These are phyloP conservation scores for Eutrema yunnanense DNA, from an alignment of 345 rosid species.

Conservation along the genomic window DNA sequence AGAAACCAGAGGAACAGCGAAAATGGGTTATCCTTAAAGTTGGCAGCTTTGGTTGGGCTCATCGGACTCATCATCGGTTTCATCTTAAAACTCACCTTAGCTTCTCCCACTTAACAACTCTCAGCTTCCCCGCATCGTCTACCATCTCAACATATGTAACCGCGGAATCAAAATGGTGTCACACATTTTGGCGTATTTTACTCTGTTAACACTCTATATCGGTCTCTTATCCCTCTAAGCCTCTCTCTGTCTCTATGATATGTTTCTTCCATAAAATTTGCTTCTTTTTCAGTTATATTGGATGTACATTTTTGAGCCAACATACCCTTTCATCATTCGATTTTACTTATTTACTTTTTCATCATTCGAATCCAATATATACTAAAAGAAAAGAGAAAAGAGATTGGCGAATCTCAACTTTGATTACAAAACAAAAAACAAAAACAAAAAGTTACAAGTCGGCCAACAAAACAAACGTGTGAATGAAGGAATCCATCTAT, in stretches of 20 bases:
- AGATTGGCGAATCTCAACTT: too few species aligned
- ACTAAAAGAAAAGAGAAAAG: too few species aligned
- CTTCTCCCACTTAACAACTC: conserved; percentile 30
- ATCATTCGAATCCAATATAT: neutral
- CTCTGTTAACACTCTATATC: neutral
- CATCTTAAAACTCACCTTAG: conserved; percentile 57
- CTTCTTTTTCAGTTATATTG: neutral
- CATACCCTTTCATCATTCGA: conserved; percentile 3
- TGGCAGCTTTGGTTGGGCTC: conserved; percentile 71
- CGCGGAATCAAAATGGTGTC: neutral
- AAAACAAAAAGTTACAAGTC: too few species aligned
- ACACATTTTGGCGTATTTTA: neutral
- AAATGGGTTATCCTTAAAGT: conserved; percentile 59
- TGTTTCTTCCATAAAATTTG: conserved; percentile 10
- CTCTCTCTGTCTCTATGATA: neutral
- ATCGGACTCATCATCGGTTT: conserved; percentile 75
- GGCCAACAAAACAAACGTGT: too few species aligned
- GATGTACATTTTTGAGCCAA: conserved; percentile 29
- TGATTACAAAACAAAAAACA: too few species aligned
- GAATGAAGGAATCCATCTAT: too few species aligned
- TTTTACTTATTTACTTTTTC: neutral
- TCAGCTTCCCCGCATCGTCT: neutral
- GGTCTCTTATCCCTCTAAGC: neutral
- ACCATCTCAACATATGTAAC: conserved; percentile 14
- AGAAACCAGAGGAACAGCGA: conserved; percentile 42